A percentile compares a stretch with the other conserved stretches of the same genome.
Conservation (phyloP, 345 rosid species). For the Eutrema heterophyllum region DNA sequence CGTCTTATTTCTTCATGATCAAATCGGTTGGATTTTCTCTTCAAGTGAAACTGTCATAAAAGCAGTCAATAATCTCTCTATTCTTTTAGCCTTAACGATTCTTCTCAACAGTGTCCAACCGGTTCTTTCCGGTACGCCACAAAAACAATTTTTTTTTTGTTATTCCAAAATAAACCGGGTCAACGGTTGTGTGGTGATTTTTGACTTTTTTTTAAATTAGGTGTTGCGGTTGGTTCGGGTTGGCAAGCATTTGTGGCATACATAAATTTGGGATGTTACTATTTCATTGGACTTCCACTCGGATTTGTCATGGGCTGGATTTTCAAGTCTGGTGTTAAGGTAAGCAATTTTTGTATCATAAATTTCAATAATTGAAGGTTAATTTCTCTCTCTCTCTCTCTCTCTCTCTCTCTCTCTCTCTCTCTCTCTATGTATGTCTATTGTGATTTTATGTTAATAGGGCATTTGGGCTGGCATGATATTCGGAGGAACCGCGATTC, state of each 20-base stretch:
- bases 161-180: not conserved
- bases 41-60: constrained; percentile 48
- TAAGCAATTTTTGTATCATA: not conserved
- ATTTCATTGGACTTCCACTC: constrained; percentile 57
- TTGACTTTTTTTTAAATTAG: constrained; percentile 16
- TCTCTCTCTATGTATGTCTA: no score
- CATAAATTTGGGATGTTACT: constrained; percentile 63
- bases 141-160: no score
- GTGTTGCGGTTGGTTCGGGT: constrained; percentile 82
- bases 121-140: constrained; percentile 61
- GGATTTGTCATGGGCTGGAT: constrained; percentile 58
- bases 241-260: constrained; percentile 67
- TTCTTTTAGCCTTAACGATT: constrained; percentile 69
- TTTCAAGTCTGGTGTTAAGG: constrained; percentile 37
- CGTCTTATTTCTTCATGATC: constrained; percentile 37
- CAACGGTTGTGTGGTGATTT: not conserved
- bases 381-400: no score
- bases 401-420: no score
- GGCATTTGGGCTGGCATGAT: constrained; percentile 81
- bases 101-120: no score
- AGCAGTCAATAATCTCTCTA: constrained; percentile 54
- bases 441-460: constrained; percentile 19
- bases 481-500: constrained; percentile 53
- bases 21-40: constrained; percentile 54
- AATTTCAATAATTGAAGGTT: no score